Percentiles rank a stretch among this genome's conserved stretches.
Evolutionary conservation across 352 stramenopile species (phyloP).

Genomic region (Phytopythium kandeliae): DNA sequence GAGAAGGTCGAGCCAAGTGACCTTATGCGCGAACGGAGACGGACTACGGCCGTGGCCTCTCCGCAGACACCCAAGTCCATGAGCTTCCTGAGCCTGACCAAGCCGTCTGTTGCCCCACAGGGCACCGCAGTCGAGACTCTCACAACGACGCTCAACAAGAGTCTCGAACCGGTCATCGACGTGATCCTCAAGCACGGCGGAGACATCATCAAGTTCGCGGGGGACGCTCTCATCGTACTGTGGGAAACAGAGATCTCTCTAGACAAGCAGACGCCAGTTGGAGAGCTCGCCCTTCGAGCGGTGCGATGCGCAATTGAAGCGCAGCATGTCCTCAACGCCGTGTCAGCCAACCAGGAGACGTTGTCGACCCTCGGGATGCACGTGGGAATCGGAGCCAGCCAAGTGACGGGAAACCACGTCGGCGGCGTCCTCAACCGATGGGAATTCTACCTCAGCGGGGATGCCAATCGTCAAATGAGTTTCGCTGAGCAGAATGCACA

Average conservation of each 20-base stretch:
- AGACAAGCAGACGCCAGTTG: conserved; percentile 23
- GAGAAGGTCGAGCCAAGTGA: conserved; percentile 19
- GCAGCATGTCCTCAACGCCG: conserved; percentile 27
- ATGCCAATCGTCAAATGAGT: conserved; percentile 81
- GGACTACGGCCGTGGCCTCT: conserved; percentile 11
- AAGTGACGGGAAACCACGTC: conserved; percentile 74
- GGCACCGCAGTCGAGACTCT: conserved; percentile 67
- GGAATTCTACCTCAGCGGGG: conserved; percentile 84
- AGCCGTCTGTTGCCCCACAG: conserved; percentile 35
- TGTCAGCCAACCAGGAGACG: conserved; percentile 3
- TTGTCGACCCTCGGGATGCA: conserved; percentile 62
- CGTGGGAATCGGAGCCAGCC: conserved; percentile 74
- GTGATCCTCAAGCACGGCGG: conserved; percentile 66
- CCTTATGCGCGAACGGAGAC: conserved; percentile 34
- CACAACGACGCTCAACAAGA: conserved; percentile 76
- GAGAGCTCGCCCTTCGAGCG: conserved; percentile 49
- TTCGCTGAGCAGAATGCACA: conserved; percentile 55
- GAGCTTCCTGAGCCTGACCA: conserved; percentile 45
- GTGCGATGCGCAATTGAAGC: conserved; percentile 56
- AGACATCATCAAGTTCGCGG: conserved; percentile 84
- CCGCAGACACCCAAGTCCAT: conserved; percentile 12
- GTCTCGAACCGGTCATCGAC: conserved; percentile 69
- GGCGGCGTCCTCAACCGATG: conserved; percentile 76
- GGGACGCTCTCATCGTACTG: conserved; percentile 76
- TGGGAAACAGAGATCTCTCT: conserved; percentile 63